Evolutionary conservation across 805 yeast species (phyloP).

Genomic region (Kodamaea neixiangensis): DNA sequence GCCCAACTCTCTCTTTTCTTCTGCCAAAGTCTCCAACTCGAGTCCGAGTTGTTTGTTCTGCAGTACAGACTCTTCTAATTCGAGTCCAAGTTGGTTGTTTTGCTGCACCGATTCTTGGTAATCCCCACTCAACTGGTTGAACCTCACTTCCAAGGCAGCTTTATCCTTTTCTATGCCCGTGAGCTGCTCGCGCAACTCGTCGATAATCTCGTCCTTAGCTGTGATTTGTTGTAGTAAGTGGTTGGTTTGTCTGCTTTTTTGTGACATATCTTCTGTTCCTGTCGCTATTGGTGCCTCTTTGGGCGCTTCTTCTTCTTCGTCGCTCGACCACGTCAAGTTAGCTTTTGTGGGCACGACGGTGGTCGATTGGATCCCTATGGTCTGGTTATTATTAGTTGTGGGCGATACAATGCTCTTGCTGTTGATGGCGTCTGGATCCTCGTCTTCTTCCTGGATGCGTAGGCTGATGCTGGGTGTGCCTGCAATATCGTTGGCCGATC

Average conservation of each 20-base stretch:
- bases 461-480: slow-evolving; percentile 1
- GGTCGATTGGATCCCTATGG: slow-evolving; percentile 56
- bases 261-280: neutral
- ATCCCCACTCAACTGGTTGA: slow-evolving; percentile 23
- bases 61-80: slow-evolving; percentile 20
- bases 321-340: slow-evolving; percentile 84
- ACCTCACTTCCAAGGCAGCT: slow-evolving; percentile 17
- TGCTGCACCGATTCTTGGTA: slow-evolving; percentile 22
- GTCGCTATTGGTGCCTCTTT: slow-evolving; percentile 7
- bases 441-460: slow-evolving; percentile 6
- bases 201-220: slow-evolving; percentile 11
- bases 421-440: neutral
- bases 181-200: slow-evolving; percentile 8
- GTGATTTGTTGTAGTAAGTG: slow-evolving; percentile 2
- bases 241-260: slow-evolving; percentile 11
- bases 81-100: slow-evolving; percentile 21
- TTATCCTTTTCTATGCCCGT: slow-evolving; percentile 11
- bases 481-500: neutral
- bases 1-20: slow-evolving; percentile 12
- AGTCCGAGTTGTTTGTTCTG: slow-evolving; percentile 23
- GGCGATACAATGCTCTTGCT: neutral
- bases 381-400: slow-evolving; percentile 15
- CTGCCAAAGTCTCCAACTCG: slow-evolving; percentile 20
- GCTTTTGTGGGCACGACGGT: slow-evolving; percentile 85
- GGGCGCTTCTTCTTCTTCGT: slow-evolving; percentile 61